phyloP scores from a whole-genome alignment of 176 grass and related monocot species.

The Musa itinerans region DNA sequence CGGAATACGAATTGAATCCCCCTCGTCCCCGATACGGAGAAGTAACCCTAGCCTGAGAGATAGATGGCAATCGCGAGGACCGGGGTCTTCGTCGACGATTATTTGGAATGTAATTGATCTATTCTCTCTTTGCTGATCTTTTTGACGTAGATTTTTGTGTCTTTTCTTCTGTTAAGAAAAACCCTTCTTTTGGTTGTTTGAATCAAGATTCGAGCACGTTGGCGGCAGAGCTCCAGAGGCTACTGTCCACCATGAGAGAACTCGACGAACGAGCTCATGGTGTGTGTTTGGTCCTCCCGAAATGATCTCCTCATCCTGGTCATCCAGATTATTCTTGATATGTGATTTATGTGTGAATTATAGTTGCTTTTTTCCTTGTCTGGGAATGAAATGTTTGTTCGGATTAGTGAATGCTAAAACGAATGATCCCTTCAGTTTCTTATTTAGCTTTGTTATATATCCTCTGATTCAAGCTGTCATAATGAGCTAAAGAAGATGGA shows the following conservation, averaged over 20 bases:
- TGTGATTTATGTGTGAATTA: not conserved
- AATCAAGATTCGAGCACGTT: constrained; percentile 84
- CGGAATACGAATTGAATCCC: not conserved
- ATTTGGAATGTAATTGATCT: constrained; percentile 62
- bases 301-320: not conserved
- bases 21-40: not conserved
- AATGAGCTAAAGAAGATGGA: not conserved
- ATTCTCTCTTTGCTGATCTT: not conserved
- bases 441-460: not conserved
- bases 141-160: constrained; percentile 1
- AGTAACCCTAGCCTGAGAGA: not conserved
- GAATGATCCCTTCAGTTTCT: not conserved
- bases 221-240: constrained; percentile 73
- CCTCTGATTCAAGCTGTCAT: not conserved
- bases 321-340: not conserved
- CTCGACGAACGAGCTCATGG: constrained; percentile 93
- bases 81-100: constrained; percentile 82
- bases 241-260: constrained; percentile 94
- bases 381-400: not conserved
- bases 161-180: constrained; percentile 1
- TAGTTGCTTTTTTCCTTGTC: not conserved
- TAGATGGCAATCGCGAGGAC: constrained; percentile 87
- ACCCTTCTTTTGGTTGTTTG: constrained; percentile 8
- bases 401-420: not conserved
- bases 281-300: constrained; percentile 19